Base-by-base conservation (phyloP, 345 rosid species). In the Erucastrum elatum region DNA sequence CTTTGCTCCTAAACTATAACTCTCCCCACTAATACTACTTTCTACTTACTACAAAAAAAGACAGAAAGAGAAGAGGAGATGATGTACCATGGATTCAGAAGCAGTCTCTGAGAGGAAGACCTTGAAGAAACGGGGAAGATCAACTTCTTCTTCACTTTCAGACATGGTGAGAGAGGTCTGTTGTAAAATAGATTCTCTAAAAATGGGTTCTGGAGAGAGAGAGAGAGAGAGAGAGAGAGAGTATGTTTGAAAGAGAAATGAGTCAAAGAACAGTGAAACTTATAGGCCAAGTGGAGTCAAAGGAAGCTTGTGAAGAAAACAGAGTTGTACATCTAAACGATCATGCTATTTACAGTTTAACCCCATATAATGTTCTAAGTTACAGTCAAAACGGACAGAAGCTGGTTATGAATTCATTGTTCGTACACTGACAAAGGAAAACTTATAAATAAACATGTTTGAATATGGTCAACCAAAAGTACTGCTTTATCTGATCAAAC, bases 91-190 rank as follows among this genome's bases (percentile, higher is more conserved):
- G 0, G 46, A 67, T 60, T 73, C 64, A 72, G 70, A 25, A 26
- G 46, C 6, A 0, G 74, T 33, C 26, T 34, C 82, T 4, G 74
- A 34, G 51, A 79, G 69, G 65, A 79, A 79, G 8, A 67, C 69
- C 49, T 51, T 72, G 56, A 79, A 79, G 53, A 79, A 79, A 46
- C 82, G 74, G n/a, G 82, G 82, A 65, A 59, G 11, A 4, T 5
- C 8, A 55, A 0, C 8, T 0, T 13, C 66, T 4, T 39, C 33
- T 12, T 25, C 55, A 51, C 5, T 27, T 0, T 11, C 26, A 61
- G 65, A 31, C 82, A 78, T 77, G 16, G 31, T 29, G 71, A 2
- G 4, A n/a, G 35, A 33, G 35, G 6, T 33, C 35, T 29, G 56
- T 68, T 61, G 15, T 25, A 65, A 56, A 17, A 65, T 66, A 15